Evolutionary conservation across 768 basidiomycete species (phyloP).

Genomic region (Pleurotus sapidus): DNA sequence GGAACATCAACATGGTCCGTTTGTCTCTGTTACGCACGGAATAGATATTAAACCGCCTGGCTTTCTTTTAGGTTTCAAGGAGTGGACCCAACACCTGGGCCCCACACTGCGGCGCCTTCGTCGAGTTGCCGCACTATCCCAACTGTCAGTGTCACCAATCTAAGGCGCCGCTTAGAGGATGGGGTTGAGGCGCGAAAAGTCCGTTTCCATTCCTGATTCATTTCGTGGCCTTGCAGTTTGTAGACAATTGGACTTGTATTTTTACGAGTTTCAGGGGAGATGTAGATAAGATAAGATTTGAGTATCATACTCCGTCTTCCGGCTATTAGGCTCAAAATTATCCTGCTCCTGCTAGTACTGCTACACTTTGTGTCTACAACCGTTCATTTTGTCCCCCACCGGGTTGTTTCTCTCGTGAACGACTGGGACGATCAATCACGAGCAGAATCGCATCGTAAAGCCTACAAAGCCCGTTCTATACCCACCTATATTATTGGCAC

Average conservation of each 20-base stretch:
- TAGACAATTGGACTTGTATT: too few species aligned
- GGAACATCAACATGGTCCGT: constrained; percentile 62
- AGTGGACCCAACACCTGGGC: constrained; percentile 2
- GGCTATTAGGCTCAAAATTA: too few species aligned
- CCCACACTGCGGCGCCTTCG: constrained; percentile 2
- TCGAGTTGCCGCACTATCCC: constrained; percentile 8
- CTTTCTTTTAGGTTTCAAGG: constrained; percentile 3
- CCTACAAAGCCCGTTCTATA: constrained; percentile 14
- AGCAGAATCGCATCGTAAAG: background rate
- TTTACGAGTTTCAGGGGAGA: too few species aligned
- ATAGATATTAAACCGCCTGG: background rate
- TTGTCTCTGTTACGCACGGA: background rate
- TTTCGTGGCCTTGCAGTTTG: background rate
- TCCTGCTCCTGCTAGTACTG: too few species aligned
- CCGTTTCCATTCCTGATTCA: background rate
- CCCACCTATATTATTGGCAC: constrained; percentile 3
- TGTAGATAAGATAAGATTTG: too few species aligned
- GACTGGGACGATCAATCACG: too few species aligned
- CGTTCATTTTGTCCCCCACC: too few species aligned
- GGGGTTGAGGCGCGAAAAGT: background rate
- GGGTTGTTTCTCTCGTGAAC: too few species aligned
- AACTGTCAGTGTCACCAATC: constrained; percentile 1
- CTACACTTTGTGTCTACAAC: too few species aligned
- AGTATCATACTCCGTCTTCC: too few species aligned
- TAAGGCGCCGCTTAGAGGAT: background rate